These are phyloP conservation scores for Phanerochaete carnosa DNA, from an alignment of 768 basidiomycete species.

Conservation along the genomic window DNA sequence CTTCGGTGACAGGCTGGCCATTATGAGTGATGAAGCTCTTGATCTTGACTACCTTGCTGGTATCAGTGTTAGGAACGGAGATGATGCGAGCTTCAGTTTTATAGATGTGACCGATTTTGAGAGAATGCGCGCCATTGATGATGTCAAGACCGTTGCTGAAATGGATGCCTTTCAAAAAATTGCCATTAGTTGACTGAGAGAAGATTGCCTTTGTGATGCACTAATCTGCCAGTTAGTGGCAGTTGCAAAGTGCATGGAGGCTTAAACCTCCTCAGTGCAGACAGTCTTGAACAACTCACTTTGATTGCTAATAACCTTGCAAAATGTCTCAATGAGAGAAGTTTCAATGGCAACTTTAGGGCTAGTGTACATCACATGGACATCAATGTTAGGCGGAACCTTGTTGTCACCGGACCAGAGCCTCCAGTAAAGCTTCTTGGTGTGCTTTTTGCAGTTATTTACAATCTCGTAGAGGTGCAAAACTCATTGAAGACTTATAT, in stretches of 20 bases:
- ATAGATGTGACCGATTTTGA: constrained; percentile 86
- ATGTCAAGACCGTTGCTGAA: constrained; percentile 95
- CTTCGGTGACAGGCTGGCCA: constrained; percentile 83
- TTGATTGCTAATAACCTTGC: constrained; percentile 90
- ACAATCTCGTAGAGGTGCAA: constrained; percentile 85
- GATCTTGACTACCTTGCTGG: constrained; percentile 91
- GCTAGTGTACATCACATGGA: constrained; percentile 80
- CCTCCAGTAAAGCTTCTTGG: constrained; percentile 98
- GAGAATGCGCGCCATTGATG: constrained; percentile 69
- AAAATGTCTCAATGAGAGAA: constrained; percentile 82
- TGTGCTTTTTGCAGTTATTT: constrained; percentile 77
- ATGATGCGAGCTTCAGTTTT: constrained; percentile 84
- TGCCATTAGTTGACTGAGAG: constrained; percentile 87
- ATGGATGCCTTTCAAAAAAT: constrained; percentile 93
- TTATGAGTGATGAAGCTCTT: constrained; percentile 79
- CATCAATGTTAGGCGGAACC: constrained; percentile 69
- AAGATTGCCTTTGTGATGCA: constrained; percentile 89
- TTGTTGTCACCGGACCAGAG: constrained; percentile 94
- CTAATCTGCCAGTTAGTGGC: constrained; percentile 97
- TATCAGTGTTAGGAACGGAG: constrained; percentile 86
- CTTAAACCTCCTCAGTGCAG: constrained; percentile 66
- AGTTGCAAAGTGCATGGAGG: constrained; percentile 99
- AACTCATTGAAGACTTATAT: constrained; percentile 87
- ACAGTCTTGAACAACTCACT: constrained; percentile 84
- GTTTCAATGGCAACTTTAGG: constrained; percentile 82